These are phyloP conservation scores for Urtica urens DNA, from an alignment of 306 rosid species.

Conservation along the genomic window DNA sequence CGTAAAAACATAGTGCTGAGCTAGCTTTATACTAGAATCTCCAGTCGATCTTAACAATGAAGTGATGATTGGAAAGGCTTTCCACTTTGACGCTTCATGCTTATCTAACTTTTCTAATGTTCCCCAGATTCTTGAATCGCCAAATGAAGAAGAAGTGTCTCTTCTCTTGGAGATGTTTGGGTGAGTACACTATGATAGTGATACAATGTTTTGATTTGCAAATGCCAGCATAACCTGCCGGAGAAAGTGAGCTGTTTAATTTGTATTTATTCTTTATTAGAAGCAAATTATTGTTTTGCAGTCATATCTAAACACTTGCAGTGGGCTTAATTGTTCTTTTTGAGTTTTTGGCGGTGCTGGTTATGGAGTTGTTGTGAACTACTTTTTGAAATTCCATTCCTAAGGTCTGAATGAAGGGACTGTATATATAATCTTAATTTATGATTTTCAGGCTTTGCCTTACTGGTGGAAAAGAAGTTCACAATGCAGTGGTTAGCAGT, in stretches of 20 bases:
- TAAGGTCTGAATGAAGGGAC: neutral
- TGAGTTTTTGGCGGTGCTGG: neutral
- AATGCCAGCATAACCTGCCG: slow-evolving; percentile 8
- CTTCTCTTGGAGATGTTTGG: slow-evolving; percentile 89
- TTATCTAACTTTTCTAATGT: slow-evolving; percentile 12
- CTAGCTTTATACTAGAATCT: too few species aligned
- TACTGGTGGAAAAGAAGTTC: slow-evolving; percentile 88
- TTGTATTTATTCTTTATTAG: too few species aligned
- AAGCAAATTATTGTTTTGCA: too few species aligned
- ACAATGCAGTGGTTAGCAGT: slow-evolving; percentile 86
- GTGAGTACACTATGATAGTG: slow-evolving; percentile 37
- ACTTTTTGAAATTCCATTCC: slow-evolving; percentile 4
- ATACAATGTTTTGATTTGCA: slow-evolving; percentile 5
- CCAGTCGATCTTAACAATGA: neutral
- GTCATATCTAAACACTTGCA: too few species aligned
- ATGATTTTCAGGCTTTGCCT: slow-evolving; percentile 58
- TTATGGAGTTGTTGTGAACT: neutral
- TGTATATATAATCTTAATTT: slow-evolving; percentile 1
- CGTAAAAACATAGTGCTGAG: too few species aligned
- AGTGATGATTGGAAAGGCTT: neutral
- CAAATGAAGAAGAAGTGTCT: slow-evolving; percentile 86
- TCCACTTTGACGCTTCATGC: neutral
- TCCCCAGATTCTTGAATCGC: slow-evolving; percentile 88
- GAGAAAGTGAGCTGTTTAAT: too few species aligned
- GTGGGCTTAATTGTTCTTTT: neutral